Conservation (phyloP, 169 alveolate species). For the Perkinsus olseni region DNA sequence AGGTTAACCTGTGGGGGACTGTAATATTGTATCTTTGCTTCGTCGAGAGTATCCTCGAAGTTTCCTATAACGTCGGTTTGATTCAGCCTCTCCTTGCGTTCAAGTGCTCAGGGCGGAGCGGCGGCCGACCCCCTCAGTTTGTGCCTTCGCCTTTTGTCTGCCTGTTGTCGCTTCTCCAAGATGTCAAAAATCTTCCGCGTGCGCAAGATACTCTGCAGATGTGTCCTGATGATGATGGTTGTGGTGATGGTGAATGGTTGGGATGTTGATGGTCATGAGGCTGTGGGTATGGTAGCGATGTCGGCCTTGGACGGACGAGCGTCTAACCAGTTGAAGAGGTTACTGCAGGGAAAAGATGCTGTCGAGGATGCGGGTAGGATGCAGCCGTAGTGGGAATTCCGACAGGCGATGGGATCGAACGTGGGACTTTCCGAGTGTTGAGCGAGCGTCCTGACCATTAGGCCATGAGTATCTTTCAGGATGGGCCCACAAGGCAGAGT, state of each 20-base stretch:
- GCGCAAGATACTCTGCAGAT: neutral
- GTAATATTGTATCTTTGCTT: too few species aligned
- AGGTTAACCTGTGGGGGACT: too few species aligned
- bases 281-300: constrained; percentile 32
- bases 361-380: constrained; percentile 36
- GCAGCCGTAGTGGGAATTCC: too few species aligned
- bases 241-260: neutral
- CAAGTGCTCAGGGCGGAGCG: too few species aligned
- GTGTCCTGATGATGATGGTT: neutral
- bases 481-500: neutral
- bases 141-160: too few species aligned
- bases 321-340: constrained; percentile 23
- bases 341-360: constrained; percentile 32
- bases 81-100: too few species aligned
- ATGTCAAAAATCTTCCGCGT: neutral
- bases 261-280: constrained; percentile 39
- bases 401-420: neutral
- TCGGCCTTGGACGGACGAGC: constrained; percentile 25
- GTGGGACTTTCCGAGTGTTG: too few species aligned
- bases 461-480: neutral
- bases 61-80: too few species aligned
- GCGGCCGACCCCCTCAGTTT: too few species aligned
- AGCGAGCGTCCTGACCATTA: too few species aligned
- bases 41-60: too few species aligned
- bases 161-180: too few species aligned